Evolutionary conservation across 495 filamentous ascomycete species (phyloP).

Genomic region (Hypoxylon perforatum): DNA sequence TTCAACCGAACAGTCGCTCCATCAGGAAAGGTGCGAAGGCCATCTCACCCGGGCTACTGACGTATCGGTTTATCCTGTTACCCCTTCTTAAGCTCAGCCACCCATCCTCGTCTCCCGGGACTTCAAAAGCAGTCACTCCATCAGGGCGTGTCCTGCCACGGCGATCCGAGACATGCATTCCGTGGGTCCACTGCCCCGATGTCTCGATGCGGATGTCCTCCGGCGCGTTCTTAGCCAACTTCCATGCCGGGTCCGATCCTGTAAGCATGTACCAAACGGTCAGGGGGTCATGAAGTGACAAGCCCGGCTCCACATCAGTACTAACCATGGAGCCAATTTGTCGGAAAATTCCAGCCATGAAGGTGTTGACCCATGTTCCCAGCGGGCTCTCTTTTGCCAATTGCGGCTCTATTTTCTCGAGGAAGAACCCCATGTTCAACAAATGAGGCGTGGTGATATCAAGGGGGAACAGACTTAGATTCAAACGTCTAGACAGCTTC

Average conservation of each 20-base stretch:
- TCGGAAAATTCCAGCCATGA: constrained; percentile 78
- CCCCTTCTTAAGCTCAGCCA: constrained; percentile 78
- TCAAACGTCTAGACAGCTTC: constrained; percentile 72
- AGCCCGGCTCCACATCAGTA: constrained; percentile 63
- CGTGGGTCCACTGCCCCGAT: constrained; percentile 90
- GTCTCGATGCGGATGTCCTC: constrained; percentile 90
- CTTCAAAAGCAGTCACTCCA: constrained; percentile 58
- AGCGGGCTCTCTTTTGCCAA: constrained; percentile 74
- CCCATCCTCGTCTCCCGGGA: constrained; percentile 72
- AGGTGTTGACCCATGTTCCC: constrained; percentile 82
- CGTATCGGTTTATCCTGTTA: constrained; percentile 80
- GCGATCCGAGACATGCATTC: constrained; percentile 87
- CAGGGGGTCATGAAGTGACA: constrained; percentile 89
- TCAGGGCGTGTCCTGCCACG: constrained; percentile 70
- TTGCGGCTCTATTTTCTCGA: constrained; percentile 60
- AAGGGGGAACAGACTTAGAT: constrained; percentile 83
- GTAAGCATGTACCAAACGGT: constrained; percentile 88
- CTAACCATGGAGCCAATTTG: constrained; percentile 74
- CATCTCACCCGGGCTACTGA: constrained; percentile 66
- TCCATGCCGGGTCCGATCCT: constrained; percentile 61
- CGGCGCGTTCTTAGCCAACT: constrained; percentile 52
- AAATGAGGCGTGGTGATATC: constrained; percentile 86
- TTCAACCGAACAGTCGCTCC: constrained; percentile 58
- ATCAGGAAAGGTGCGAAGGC: constrained; percentile 61
- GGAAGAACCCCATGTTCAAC: constrained; percentile 70